A percentile compares a stretch with the other conserved stretches of the same genome.
Conservation (phyloP, 2,329 filamentous ascomycete genomes). For the Claviceps fusiformis region DNA sequence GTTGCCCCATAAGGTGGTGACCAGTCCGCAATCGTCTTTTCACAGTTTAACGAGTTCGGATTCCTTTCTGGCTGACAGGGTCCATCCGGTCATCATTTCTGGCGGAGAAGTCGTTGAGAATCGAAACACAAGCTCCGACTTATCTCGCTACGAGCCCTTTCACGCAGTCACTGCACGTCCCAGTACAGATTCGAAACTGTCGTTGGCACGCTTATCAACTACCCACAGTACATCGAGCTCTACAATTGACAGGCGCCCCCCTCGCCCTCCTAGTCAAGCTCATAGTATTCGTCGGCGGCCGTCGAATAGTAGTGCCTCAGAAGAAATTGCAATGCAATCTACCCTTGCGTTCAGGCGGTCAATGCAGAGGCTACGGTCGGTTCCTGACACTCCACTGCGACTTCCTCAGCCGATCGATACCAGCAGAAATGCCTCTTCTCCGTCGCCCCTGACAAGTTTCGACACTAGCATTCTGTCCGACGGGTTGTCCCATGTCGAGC, state of each 20-base stretch:
- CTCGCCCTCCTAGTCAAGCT: constrained; percentile 24
- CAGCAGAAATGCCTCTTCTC: constrained; percentile 26
- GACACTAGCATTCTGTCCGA: constrained; percentile 45
- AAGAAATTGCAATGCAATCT: constrained; percentile 31
- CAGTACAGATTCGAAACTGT: constrained; percentile 27
- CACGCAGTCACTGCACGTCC: constrained; percentile 31
- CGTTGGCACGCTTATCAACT: constrained; percentile 27
- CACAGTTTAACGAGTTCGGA: constrained; percentile 39
- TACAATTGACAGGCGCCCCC: constrained; percentile 40
- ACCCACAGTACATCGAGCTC: constrained; percentile 27
- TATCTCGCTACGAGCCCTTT: constrained; percentile 26
- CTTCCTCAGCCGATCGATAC: constrained; percentile 42
- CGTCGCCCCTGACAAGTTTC: constrained; percentile 39
- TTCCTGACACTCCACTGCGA: constrained; percentile 29
- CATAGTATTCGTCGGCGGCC: constrained; percentile 28
- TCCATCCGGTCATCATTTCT: constrained; percentile 53
- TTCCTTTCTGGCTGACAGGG: constrained; percentile 45
- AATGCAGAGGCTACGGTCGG: constrained; percentile 34
- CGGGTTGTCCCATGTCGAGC: constrained; percentile 37
- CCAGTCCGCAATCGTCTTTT: constrained; percentile 32
- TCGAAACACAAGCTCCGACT: constrained; percentile 29
- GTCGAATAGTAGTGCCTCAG: constrained; percentile 44
- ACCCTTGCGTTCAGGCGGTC: constrained; percentile 43
- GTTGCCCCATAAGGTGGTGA: constrained; percentile 28
- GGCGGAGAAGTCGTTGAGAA: constrained; percentile 51